Percentiles rank a stretch among this genome's conserved stretches.
These are phyloP conservation scores for Alternaria metachromatica DNA, from an alignment of 2,329 filamentous ascomycete genomes.

Conservation along the genomic window DNA sequence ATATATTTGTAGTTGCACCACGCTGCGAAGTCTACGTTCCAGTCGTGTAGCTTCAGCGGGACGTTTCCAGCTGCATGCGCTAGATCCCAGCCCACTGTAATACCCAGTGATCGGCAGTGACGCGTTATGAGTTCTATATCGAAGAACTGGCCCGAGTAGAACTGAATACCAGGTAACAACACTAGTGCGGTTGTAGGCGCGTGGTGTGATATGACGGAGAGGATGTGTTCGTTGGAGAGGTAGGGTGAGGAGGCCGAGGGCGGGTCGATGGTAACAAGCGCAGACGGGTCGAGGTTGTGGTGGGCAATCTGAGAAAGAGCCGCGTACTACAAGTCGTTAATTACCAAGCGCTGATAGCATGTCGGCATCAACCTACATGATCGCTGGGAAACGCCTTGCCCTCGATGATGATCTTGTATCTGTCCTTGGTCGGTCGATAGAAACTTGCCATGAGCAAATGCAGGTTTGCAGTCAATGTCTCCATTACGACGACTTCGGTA, in stretches of 20 bases:
- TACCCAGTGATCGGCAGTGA: slow-evolving; percentile 73
- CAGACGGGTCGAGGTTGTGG: slow-evolving; percentile 67
- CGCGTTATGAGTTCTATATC: slow-evolving; percentile 82
- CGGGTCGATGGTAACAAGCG: slow-evolving; percentile 75
- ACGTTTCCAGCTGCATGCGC: slow-evolving; percentile 89
- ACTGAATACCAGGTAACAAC: slow-evolving; percentile 86
- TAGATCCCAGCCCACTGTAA: slow-evolving; percentile 85
- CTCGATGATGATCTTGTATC: slow-evolving; percentile 85
- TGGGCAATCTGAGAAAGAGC: slow-evolving; percentile 82
- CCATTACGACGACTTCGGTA: slow-evolving; percentile 85
- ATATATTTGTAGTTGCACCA: slow-evolving; percentile 98
- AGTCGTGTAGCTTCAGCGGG: slow-evolving; percentile 78
- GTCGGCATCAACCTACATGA: slow-evolving; percentile 58
- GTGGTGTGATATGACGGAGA: slow-evolving; percentile 76
- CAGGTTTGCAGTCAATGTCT: slow-evolving; percentile 81
- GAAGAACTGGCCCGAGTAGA: slow-evolving; percentile 88
- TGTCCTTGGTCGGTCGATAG: slow-evolving; percentile 70
- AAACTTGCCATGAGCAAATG: slow-evolving; percentile 86
- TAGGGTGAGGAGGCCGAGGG: slow-evolving; percentile 62
- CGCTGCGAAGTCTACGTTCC: slow-evolving; percentile 88
- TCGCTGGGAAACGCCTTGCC: slow-evolving; percentile 91
- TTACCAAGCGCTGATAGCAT: neutral
- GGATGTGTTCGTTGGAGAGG: slow-evolving; percentile 73
- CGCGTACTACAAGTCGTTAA: slow-evolving; percentile 66
- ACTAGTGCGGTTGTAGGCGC: slow-evolving; percentile 75